Percentiles rank a stretch among this genome's conserved stretches.
Evolutionary conservation across 1,284 basidiomycete genomes (phyloP).

Genomic region (Tremellales sp.): DNA sequence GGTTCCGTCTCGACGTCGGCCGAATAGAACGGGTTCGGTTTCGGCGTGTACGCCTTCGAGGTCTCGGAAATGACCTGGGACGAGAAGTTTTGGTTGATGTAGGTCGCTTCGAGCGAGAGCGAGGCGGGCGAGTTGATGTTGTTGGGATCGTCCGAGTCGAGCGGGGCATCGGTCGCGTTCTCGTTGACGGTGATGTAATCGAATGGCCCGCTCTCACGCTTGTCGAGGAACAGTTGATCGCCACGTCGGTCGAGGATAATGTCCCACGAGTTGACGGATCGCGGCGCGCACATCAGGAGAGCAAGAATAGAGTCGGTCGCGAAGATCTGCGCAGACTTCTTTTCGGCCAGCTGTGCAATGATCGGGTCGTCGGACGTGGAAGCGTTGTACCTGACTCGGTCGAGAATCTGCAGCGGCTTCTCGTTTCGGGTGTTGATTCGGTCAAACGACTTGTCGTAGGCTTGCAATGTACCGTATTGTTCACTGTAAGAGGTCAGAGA

Average conservation of each 20-base stretch:
- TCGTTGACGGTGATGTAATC: slow-evolving; percentile 98
- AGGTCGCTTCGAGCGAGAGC: slow-evolving; percentile 93
- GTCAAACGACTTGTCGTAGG: slow-evolving; percentile 94
- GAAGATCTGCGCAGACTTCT: slow-evolving; percentile 78
- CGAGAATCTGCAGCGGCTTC: slow-evolving; percentile 82
- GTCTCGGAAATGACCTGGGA: slow-evolving; percentile 88
- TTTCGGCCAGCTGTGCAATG: slow-evolving; percentile 79
- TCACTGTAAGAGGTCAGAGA: slow-evolving; percentile 55
- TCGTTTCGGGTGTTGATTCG: slow-evolving; percentile 92
- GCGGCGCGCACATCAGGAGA: slow-evolving; percentile 91
- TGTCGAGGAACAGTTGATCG: slow-evolving; percentile 93
- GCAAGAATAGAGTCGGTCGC: slow-evolving; percentile 94
- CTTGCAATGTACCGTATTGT: slow-evolving; percentile 81
- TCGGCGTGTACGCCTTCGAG: slow-evolving; percentile 56
- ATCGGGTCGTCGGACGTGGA: slow-evolving; percentile 97
- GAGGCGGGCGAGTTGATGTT: slow-evolving; percentile 90
- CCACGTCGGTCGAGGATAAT: slow-evolving; percentile 92
- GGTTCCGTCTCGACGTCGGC: slow-evolving; percentile 87
- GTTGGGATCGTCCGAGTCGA: slow-evolving; percentile 68
- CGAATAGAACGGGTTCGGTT: slow-evolving; percentile 94
- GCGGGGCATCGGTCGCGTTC: slow-evolving; percentile 92
- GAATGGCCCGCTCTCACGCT: slow-evolving; percentile 95
- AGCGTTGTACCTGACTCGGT: slow-evolving; percentile 95
- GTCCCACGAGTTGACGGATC: slow-evolving; percentile 98
- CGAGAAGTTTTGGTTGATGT: slow-evolving; percentile 98